Conservation (phyloP, 257 asterid species). For the Plantago elongata region DNA sequence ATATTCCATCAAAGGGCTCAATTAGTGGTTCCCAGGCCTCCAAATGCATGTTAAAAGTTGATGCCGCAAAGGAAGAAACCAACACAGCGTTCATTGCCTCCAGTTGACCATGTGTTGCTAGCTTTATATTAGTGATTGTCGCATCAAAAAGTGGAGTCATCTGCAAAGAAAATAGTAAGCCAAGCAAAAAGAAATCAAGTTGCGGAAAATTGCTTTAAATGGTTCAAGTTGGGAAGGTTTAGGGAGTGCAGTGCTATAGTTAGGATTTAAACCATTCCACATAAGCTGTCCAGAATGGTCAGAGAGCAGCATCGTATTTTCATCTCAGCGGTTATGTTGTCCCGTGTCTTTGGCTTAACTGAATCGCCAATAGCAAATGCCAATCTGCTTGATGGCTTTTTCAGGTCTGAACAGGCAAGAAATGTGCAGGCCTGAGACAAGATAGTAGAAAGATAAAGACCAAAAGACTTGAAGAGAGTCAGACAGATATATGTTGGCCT, state of each 20-base stretch:
- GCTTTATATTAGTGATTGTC: slow-evolving; percentile 86
- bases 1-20: slow-evolving; percentile 97
- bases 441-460: slow-evolving; percentile 18
- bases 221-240: too few species aligned
- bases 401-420: slow-evolving; percentile 87
- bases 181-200: slow-evolving; percentile 17
- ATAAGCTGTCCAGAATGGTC: slow-evolving; percentile 83
- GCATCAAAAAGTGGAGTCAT: slow-evolving; percentile 97
- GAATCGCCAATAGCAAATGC: slow-evolving; percentile 89
- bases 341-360: slow-evolving; percentile 83
- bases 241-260: slow-evolving; percentile 2
- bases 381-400: slow-evolving; percentile 79
- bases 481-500: not conserved
- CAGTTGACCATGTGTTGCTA: slow-evolving; percentile 84
- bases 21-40: slow-evolving; percentile 99
- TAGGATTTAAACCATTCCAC: slow-evolving; percentile 76
- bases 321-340: slow-evolving; percentile 90
- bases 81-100: slow-evolving; percentile 91
- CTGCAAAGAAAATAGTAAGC: slow-evolving; percentile 40
- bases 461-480: not conserved
- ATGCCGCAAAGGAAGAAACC: slow-evolving; percentile 85
- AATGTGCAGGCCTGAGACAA: slow-evolving; percentile 80
- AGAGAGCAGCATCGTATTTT: slow-evolving; percentile 85
- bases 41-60: slow-evolving; percentile 79
- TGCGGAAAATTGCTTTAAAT: not conserved